Base-by-base conservation (phyloP, 257 asterid genomes). In the Capsicum pubescens region DNA sequence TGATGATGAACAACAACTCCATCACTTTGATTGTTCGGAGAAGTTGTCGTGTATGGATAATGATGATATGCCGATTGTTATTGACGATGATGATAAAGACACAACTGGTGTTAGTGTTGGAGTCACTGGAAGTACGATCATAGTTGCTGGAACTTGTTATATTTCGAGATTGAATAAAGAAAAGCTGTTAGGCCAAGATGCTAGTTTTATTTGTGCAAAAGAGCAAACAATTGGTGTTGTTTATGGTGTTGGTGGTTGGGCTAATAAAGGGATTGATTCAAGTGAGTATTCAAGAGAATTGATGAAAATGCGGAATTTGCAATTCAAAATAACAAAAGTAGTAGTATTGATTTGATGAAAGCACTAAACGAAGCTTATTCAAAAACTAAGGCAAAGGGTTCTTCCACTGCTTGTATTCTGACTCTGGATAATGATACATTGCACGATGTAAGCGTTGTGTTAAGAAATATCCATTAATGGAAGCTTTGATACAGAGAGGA, bases 351-450 rank as follows among this genome's bases (percentile, higher is more conserved):
- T 79, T 90, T 90, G 1, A 82, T 32, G 21, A 8, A 21, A 9
- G 88, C 79, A 2, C 83, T 90, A 0, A 0, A 5, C 0, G 74
- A 85, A 7, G 91, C 92, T 3, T 88, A 17, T 84, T 74, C 17
- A 74, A 70, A 70, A 3, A 82, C 89, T 6, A 15, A 56, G 0
- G 79, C 78, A 0, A 0, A 7, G 13, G 92, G 93, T 5, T 67
- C 90, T 3, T 85, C 90, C 66, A 90, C 93, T 13, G 92, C 89
- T 15, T 91, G 94, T 63, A 87, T 91, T 9, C 59, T 90, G 7
- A 26, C 88, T 0, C 80, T 86, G 8, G 64, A 35, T 36, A 83
- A 81, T 44, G 54, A 59, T 42, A 6, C 21, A 2, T 79, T 91
- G 81, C 79, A 52, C 8, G 90, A 91, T 32, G 91, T 84, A 3